Evolutionary conservation across 331 rosid species (phyloP), one percentile per base, ranked within the genome.

Genomic region (Malus hybrid): DNA sequence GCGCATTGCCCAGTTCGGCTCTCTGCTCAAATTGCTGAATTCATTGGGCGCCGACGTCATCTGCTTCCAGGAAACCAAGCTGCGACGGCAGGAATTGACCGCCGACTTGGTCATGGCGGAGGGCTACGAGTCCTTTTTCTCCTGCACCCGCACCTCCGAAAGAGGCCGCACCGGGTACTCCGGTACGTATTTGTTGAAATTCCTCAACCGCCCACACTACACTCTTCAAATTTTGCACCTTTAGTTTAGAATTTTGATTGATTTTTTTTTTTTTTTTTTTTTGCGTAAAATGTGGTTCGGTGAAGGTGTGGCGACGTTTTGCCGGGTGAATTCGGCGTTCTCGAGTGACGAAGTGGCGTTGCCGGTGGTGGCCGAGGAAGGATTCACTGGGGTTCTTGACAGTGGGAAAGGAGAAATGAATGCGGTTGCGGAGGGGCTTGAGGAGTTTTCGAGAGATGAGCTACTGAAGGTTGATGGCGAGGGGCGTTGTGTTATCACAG

Each of bases 61-160:
- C 56, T 94, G 96, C 80, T 84, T 94, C 66, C 99, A 91, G 91
- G 99, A 94, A 78, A 94, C 97, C 4, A 92, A 94, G 73, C 83
- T 94, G 57, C 76, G 97, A 36, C 74, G 91, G 70, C 93, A 84
- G 78, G 99, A 94, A 65, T 46, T 92, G 29, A 87, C 95, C 2
- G 94, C 92, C 32, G 97, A 94, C 82, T 75, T 88, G 81, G 88
- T 89, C 3, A 88, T 85, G 88, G 90, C 93, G 1, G 91, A 80
- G 16, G 99, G 99, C 3, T 94, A 92, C 76, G 99, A 94, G 64
- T 87, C 97, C 6, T 94, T 92, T 87, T 87, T 90, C 73, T 94
- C 97, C 53, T 94, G 96, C 85, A 87, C 97, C 14, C 90, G 91
- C 60, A 80, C 97, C 68, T 84, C 88, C 18, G 81, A 90, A 46